phyloP scores from a whole-genome alignment of 169 alveolate genomes.

The Besnoitia besnoiti region DNA sequence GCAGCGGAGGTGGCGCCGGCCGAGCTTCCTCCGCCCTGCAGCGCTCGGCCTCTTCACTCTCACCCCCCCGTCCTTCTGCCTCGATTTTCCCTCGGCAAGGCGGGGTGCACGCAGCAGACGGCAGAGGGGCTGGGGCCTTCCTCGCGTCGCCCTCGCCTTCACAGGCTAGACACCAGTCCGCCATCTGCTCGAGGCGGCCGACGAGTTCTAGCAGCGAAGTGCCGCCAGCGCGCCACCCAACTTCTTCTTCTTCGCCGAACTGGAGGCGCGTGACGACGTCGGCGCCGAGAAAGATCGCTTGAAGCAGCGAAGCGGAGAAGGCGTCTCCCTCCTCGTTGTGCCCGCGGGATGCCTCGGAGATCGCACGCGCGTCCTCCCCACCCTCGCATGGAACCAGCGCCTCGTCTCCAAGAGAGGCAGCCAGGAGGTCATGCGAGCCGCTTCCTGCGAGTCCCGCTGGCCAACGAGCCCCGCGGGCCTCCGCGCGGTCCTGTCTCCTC shows the following conservation, averaged over 20 bases:
- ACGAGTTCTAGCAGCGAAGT: conserved; percentile 33
- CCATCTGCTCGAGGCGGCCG: conserved; percentile 47
- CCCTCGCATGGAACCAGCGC: neutral
- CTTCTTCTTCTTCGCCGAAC: conserved; percentile 43
- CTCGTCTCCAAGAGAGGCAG: too few species aligned
- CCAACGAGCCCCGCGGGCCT: neutral
- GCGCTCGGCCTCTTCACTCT: neutral
- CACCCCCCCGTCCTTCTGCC: neutral
- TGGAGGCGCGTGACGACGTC: conserved; percentile 50
- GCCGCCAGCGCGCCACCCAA: conserved; percentile 60
- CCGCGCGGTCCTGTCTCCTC: neutral
- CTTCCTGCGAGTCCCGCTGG: neutral
- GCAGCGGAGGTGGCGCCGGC: conserved; percentile 15
- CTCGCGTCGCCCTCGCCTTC: neutral
- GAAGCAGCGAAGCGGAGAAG: neutral
- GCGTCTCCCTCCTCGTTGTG: neutral
- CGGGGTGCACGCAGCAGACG: neutral
- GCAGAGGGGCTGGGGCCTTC: neutral
- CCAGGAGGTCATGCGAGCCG: too few species aligned
- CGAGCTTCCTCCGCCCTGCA: neutral
- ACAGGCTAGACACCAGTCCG: conserved; percentile 13
- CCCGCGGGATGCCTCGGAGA: too few species aligned
- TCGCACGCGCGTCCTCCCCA: neutral
- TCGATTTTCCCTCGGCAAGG: neutral
- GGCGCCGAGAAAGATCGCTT: conserved; percentile 38